phyloP scores from a whole-genome alignment of 257 asterid genomes.

The Solanum medicagineum region DNA sequence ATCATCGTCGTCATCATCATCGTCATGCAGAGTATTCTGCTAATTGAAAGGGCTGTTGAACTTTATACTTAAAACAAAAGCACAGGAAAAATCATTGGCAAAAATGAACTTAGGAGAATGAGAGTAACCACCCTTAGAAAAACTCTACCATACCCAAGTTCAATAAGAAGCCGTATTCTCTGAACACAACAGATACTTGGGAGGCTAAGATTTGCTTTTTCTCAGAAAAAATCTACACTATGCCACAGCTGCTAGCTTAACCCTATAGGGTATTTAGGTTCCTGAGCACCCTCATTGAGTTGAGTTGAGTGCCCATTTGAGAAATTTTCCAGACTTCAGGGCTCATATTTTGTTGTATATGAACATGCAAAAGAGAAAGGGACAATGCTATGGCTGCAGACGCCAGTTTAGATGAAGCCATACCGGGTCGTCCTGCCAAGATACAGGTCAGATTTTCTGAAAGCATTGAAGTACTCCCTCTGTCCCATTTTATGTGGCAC shows the following conservation, averaged over 20 bases:
- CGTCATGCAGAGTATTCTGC: not conserved
- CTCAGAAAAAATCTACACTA: not conserved
- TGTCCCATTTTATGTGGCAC: no score
- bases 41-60: not conserved
- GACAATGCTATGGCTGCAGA: not conserved
- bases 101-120: not conserved
- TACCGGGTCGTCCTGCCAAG: slow-evolving; percentile 13
- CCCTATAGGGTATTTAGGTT: not conserved
- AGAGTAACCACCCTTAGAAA: not conserved
- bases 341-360: not conserved
- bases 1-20: not conserved
- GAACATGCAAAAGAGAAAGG: not conserved
- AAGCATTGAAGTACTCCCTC: not conserved
- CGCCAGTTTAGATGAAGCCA: not conserved
- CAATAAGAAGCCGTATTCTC: not conserved
- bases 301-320: not conserved
- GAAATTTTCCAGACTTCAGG: not conserved
- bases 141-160: not conserved
- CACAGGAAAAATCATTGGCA: not conserved
- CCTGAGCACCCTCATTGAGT: not conserved
- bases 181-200: not conserved
- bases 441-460: slow-evolving; percentile 6
- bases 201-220: not conserved
- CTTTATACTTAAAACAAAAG: not conserved
- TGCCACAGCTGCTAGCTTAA: not conserved